phyloP scores from a whole-genome alignment of 257 asterid species.

The Lavandula angustifolia region DNA sequence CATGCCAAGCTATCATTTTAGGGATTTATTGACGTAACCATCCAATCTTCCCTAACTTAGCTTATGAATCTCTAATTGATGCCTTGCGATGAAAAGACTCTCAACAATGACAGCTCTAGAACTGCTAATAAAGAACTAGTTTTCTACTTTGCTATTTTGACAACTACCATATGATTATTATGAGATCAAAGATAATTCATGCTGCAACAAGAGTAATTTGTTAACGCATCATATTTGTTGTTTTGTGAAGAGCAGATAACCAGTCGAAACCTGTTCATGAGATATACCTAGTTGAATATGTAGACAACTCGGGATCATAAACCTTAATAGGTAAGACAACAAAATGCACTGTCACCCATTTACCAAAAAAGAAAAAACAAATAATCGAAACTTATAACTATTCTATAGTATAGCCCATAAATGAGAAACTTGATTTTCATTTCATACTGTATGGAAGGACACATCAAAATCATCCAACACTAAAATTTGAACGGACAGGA shows the following conservation, averaged over 20 bases:
- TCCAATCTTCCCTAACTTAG: background rate
- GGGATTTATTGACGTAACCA: background rate
- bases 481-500: too few species aligned
- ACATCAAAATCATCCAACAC: too few species aligned
- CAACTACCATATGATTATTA: background rate
- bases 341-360: too few species aligned
- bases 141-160: background rate
- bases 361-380: too few species aligned
- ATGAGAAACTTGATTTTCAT: too few species aligned
- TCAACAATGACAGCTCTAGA: background rate
- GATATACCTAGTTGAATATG: too few species aligned
- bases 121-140: background rate
- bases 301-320: too few species aligned
- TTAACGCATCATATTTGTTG: background rate
- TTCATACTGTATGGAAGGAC: too few species aligned
- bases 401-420: too few species aligned
- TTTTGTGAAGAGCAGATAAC: background rate
- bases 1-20: background rate
- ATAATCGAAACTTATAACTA: too few species aligned
- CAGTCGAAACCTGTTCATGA: background rate
- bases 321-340: too few species aligned
- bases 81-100: conserved; percentile 14
- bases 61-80: background rate
- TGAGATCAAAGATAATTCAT: conserved; percentile 1
- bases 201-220: background rate